Percentiles rank a stretch among this genome's conserved stretches.
Evolutionary conservation across 495 filamentous ascomycete genomes (phyloP).

Genomic region (Neurospora sp.): DNA sequence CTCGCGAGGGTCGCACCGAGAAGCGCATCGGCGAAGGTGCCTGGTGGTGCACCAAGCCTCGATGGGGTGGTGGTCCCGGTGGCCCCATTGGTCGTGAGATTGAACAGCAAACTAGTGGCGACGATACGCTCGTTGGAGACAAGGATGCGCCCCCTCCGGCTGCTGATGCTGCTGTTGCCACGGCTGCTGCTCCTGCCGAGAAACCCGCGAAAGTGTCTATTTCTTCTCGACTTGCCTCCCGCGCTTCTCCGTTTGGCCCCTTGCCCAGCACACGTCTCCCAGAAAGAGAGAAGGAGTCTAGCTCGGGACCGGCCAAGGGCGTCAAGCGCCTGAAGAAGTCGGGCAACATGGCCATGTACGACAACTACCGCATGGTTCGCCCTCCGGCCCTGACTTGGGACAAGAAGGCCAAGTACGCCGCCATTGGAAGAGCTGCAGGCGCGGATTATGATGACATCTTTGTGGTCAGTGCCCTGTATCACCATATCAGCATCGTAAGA

Average conservation of each 20-base stretch:
- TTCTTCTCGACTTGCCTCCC: background rate
- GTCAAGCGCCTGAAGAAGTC: conserved; percentile 35
- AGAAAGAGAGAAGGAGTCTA: background rate
- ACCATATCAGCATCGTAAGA: conserved; percentile 68
- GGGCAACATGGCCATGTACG: conserved; percentile 40
- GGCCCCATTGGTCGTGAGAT: conserved; percentile 50
- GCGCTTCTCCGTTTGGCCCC: background rate
- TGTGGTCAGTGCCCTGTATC: conserved; percentile 70
- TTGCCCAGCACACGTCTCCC: background rate
- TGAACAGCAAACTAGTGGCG: conserved; percentile 28
- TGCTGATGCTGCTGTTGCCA: background rate
- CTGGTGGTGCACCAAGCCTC: conserved; percentile 67
- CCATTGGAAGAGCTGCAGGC: conserved; percentile 52
- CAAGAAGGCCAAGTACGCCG: conserved; percentile 57
- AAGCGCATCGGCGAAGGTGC: conserved; percentile 57
- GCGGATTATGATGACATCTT: conserved; percentile 56
- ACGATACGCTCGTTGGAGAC: conserved; percentile 27
- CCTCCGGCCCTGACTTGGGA: conserved; percentile 66
- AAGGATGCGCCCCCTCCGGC: conserved; percentile 24
- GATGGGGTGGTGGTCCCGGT: conserved; percentile 68
- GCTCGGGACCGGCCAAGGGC: conserved; percentile 26
- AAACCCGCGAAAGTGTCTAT: background rate
- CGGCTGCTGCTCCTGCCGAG: background rate
- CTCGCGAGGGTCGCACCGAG: conserved; percentile 57
- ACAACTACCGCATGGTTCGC: conserved; percentile 47